These are phyloP conservation scores for Suillus weaverae DNA, from an alignment of 768 basidiomycete genomes.

Conservation along the genomic window DNA sequence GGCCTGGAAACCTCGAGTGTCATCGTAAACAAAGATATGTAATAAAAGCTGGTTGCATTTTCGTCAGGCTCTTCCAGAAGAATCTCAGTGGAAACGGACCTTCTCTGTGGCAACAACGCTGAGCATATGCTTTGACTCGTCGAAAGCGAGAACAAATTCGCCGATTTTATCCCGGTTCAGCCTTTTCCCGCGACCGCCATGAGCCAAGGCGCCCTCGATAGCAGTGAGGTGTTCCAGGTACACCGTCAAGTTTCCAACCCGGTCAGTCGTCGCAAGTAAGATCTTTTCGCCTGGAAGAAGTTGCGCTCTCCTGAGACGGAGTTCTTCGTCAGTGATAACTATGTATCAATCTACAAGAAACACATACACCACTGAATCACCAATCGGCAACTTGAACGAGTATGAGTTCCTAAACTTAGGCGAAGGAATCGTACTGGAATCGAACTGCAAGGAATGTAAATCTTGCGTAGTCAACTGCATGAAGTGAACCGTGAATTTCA, in stretches of 20 bases:
- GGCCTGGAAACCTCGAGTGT: constrained; percentile 43
- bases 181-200: constrained; percentile 24
- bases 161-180: constrained; percentile 50
- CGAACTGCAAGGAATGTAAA: constrained; percentile 26
- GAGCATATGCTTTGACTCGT: constrained; percentile 51
- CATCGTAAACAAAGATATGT: constrained; percentile 50
- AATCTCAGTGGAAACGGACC: constrained; percentile 23
- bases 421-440: constrained; percentile 21
- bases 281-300: constrained; percentile 43
- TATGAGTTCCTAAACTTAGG: constrained; percentile 20
- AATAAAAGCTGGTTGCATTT: constrained; percentile 32
- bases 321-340: background rate
- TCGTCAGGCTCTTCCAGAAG: background rate
- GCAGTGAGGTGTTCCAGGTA: constrained; percentile 37
- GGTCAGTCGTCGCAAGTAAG: constrained; percentile 43
- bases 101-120: constrained; percentile 44
- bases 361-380: constrained; percentile 15
- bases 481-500: constrained; percentile 21
- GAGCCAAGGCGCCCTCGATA: constrained; percentile 34
- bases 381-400: constrained; percentile 21
- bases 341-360: background rate
- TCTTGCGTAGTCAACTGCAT: constrained; percentile 31
- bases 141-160: constrained; percentile 47
- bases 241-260: constrained; percentile 34
- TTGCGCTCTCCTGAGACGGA: constrained; percentile 34